A percentile compares a stretch with the other conserved stretches of the same genome.
These are phyloP conservation scores for Streptanthus diversifolius DNA, from an alignment of 345 rosid species.

Conservation along the genomic window DNA sequence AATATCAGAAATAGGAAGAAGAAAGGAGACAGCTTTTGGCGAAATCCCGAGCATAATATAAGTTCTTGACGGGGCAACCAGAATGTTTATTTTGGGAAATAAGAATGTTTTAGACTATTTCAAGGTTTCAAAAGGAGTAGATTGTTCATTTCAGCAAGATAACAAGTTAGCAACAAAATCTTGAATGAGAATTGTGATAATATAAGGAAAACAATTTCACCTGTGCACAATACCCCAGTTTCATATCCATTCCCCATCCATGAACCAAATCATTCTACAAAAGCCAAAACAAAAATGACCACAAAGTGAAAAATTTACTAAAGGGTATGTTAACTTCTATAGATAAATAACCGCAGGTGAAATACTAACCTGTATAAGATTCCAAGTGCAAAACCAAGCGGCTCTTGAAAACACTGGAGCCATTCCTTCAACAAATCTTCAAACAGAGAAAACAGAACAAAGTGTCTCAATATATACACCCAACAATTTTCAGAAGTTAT, in stretches of 20 bases:
- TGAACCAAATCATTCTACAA: slow-evolving; percentile 93
- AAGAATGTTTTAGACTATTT: not conserved
- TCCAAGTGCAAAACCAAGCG: slow-evolving; percentile 99
- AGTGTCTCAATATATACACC: not conserved
- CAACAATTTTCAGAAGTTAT: not conserved
- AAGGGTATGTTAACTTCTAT: not conserved
- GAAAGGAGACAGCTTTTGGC: not conserved
- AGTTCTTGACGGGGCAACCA: not conserved
- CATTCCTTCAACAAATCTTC: slow-evolving; percentile 98
- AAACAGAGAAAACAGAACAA: slow-evolving; percentile 2
- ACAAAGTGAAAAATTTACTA: slow-evolving; percentile 21
- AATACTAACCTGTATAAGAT: slow-evolving; percentile 81
- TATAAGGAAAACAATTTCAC: slow-evolving; percentile 31
- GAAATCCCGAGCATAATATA: not conserved
- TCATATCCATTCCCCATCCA: slow-evolving; percentile 99
- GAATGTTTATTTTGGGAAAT: not conserved
- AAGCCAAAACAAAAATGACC: not conserved
- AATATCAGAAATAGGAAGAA: not conserved
- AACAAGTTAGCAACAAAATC: not conserved
- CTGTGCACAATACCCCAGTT: slow-evolving; percentile 98
- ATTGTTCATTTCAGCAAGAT: not conserved
- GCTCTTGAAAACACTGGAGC: slow-evolving; percentile 97
- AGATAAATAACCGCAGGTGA: not conserved
- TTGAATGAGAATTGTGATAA: not conserved
- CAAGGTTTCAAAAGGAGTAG: not conserved